These are phyloP conservation scores for Calonectria multiphialidica DNA, from an alignment of 2,329 filamentous ascomycete genomes.

Conservation along the genomic window DNA sequence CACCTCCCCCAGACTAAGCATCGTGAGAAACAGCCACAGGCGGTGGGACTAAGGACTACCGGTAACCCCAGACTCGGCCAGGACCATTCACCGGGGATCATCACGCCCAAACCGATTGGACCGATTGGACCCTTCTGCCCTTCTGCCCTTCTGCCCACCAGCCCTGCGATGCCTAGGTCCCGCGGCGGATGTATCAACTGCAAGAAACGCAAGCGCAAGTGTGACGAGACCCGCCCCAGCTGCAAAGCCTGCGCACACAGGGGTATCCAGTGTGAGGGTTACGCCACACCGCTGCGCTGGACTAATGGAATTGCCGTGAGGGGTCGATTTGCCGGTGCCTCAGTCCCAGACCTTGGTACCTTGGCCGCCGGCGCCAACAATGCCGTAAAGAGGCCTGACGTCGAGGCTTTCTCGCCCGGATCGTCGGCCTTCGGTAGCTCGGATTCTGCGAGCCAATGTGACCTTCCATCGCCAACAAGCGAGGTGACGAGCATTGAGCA, in stretches of 20 bases:
- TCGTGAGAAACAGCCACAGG: neutral
- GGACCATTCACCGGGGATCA: neutral
- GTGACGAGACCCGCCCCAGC: constrained; percentile 37
- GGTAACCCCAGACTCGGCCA: neutral
- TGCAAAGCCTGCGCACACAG: constrained; percentile 36
- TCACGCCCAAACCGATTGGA: neutral
- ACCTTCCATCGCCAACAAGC: constrained; percentile 18
- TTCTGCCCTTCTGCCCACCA: neutral
- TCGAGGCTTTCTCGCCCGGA: neutral
- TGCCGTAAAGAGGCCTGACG: neutral
- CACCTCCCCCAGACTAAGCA: neutral
- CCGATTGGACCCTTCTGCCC: no score
- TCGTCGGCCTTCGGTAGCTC: constrained; percentile 22
- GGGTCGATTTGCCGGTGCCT: constrained; percentile 38
- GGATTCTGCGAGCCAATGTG: constrained; percentile 13
- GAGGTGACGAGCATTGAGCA: constrained; percentile 22
- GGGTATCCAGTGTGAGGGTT: constrained; percentile 38
- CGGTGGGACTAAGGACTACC: neutral
- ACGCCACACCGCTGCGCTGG: constrained; percentile 37
- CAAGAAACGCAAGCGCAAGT: constrained; percentile 42
- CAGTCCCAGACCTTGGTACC: constrained; percentile 27
- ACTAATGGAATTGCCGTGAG: constrained; percentile 41
- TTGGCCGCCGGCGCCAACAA: neutral
- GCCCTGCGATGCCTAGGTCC: constrained; percentile 34
- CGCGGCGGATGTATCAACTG: constrained; percentile 42